Evolutionary conservation across 371 early-diverging fungal species (phyloP), one percentile per base, ranked within the genome.

Genomic region (Syncephalastrum sp.): DNA sequence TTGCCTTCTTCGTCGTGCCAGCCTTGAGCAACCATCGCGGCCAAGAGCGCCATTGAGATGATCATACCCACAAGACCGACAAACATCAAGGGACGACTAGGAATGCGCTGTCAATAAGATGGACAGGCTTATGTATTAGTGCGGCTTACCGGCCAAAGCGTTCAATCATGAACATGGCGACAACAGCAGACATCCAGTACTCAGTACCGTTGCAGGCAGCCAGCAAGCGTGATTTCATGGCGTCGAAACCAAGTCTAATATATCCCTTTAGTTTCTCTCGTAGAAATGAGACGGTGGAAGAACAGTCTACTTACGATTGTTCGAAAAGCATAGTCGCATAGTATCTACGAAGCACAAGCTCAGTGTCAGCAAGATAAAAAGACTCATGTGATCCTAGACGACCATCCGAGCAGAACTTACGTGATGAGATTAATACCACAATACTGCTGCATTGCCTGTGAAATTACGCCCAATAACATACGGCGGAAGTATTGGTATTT

Each of bases 391-490:
- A 10, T 29, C 42, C 3, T 14, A 38, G n/a, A n/a, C n/a, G n/a
- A 25, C 38, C 13, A 6, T n/a, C n/a, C 16, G n/a, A 44, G 25
- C 12, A 7, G 24, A 15, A 47, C 56, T 24, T 42, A 56, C 56
- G 58, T 58, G 25, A 83, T 63, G 42, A 74, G 60, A 24, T 73
- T 77, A 56, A 77, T 77, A 61, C 77, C 77, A 56, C 70, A 68
- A 15, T 69, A 66, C 23, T 77, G 77, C 44, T 77, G 77, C 49
- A 77, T 77, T 16, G 72, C 59, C 51, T 77, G 77, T 46, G 72
- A 58, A 50, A 67, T 50, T 63, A 77, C 71, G 47, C 72, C 77
- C 46, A 77, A 64, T 14, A 63, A 61, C 5, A 74, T 72, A 53
- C 77, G 66, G 25, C 72, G 68, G 47, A 74, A 69, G 52, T 77